Evolutionary conservation across 2,329 filamentous ascomycete genomes (phyloP), one percentile per base, ranked within the genome.

Genomic region (Dendryphion nanum): DNA sequence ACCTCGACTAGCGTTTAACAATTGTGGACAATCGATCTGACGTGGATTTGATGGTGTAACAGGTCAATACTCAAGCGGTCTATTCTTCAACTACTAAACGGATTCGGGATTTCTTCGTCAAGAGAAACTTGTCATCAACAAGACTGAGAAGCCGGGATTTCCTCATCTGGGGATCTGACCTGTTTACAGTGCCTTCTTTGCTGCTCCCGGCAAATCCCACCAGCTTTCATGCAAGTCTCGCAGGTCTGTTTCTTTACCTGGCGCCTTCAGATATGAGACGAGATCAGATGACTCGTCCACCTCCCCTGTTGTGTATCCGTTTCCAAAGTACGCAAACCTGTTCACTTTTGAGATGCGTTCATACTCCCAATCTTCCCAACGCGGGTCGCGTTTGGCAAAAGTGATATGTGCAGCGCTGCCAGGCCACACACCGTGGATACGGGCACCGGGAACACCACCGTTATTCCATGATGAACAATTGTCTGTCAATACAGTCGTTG

Each of bases 381-480:
- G 60, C 1, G 77, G 77, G 30, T 76, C 71, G n/a, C 57, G 66
- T 17, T 79, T 69, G 6, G 83, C 70, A 12, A 78, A 71, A 2
- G 81, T 81, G 20, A 80, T 66, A 49, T 85, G 80, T 0, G 76
- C 70, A 1, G 81, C 82, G 47, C 79, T 84, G 0, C 83, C 83
- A 0, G 84, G 85, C 77, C 83, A 89, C 5, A 85, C 56, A 0
- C 82, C 83, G 45, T 85, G 81, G 17, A 88, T 80, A 4, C 82
- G 68, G 0, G 72, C 76, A 0, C 82, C 83, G 0, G 82, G 76
- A 2, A 47, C 15, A 5, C 66, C 66, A 10, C 83, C 80, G 42
- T 88, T 88, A 42, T 84, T 85, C 85, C 85, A 88, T 0, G 79
- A 83, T 28, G 77, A 80, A 57, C 84, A 88, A 39, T 78, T 76